These are phyloP conservation scores for Kazachstania martiniae DNA, from an alignment of 805 yeast species.

Conservation along the genomic window DNA sequence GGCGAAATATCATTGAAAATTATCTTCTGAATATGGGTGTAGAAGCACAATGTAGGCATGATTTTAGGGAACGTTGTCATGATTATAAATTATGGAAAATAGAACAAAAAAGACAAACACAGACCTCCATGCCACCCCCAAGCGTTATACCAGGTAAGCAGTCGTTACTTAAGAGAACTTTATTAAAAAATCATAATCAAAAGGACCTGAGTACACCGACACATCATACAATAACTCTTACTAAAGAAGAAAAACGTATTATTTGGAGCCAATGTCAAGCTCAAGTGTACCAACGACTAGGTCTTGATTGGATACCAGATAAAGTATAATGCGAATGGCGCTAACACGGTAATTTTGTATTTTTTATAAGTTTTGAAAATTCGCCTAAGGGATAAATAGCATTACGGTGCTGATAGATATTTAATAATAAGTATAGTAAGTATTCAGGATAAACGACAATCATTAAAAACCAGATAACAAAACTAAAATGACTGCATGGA, in stretches of 20 bases:
- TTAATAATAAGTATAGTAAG: too few species aligned
- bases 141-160: conserved; percentile 5
- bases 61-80: conserved; percentile 40
- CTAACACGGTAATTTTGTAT: too few species aligned
- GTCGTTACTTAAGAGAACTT: conserved; percentile 18
- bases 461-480: too few species aligned
- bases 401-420: too few species aligned
- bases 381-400: too few species aligned
- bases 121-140: conserved; percentile 8
- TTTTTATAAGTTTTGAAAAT: too few species aligned
- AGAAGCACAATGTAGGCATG: conserved; percentile 54
- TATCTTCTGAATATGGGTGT: conserved; percentile 48
- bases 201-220: not conserved
- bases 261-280: conserved; percentile 55
- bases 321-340: too few species aligned
- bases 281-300: conserved; percentile 41
- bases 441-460: too few species aligned
- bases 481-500: too few species aligned
- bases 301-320: conserved; percentile 46
- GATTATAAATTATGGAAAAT: conserved; percentile 32
- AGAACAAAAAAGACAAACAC: conserved; percentile 4
- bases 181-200: conserved; percentile 8
- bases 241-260: conserved; percentile 40
- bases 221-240: conserved; percentile 16
- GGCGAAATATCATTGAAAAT: conserved; percentile 62